Evolutionary conservation across 768 basidiomycete genomes (phyloP).

Genomic region (Trametes cinnabarina): DNA sequence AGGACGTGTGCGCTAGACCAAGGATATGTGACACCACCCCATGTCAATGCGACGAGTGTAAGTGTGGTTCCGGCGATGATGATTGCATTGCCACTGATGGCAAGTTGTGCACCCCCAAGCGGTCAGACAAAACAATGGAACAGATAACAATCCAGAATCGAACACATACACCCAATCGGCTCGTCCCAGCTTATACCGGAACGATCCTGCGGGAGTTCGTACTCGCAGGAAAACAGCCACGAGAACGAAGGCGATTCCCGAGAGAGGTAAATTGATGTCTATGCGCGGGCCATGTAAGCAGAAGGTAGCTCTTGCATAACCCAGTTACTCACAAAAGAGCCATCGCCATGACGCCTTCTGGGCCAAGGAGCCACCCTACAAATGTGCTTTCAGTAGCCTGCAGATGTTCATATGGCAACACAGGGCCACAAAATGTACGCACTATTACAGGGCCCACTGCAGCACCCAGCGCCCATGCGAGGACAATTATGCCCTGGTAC

Average conservation of each 20-base stretch:
- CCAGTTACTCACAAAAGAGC: conserved; percentile 22
- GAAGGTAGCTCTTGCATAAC: too few relatives aligned
- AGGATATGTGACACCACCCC: conserved; percentile 37
- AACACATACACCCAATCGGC: conserved; percentile 25
- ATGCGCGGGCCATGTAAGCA: background rate
- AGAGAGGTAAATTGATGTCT: conserved; percentile 12
- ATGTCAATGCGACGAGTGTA: conserved; percentile 27
- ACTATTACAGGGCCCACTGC: too few relatives aligned
- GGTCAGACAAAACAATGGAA: too few relatives aligned
- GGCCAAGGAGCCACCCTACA: conserved; percentile 25
- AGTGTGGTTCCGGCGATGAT: conserved; percentile 23
- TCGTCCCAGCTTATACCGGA: conserved; percentile 20
- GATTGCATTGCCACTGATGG: conserved; percentile 26
- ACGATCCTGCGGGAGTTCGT: conserved; percentile 21
- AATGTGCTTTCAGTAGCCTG: too few relatives aligned
- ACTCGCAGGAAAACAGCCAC: conserved; percentile 11
- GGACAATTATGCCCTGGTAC: conserved; percentile 10
- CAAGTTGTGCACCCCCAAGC: too few relatives aligned
- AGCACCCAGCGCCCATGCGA: too few relatives aligned
- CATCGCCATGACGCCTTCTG: conserved; percentile 19
- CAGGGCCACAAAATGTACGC: too few relatives aligned
- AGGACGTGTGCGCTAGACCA: conserved; percentile 34
- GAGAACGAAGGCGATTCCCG: conserved; percentile 1
- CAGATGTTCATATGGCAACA: too few relatives aligned
- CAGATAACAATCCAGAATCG: too few relatives aligned